Conservation (phyloP, 2,329 filamentous ascomycete species). For the Hypoxylon sp. region DNA sequence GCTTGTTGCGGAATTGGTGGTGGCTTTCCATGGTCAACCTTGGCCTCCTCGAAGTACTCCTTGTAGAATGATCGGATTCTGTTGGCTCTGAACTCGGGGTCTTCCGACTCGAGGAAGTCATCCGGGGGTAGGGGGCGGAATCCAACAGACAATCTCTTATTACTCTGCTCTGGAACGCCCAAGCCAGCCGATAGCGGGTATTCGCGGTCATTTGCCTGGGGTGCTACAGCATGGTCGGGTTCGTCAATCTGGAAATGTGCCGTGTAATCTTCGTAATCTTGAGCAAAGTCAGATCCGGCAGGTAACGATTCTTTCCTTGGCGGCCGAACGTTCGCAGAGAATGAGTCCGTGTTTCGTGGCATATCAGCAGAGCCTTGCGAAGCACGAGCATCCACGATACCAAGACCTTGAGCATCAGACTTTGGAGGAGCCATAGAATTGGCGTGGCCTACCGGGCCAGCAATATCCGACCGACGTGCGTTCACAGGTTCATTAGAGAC, state of each 20-base stretch:
- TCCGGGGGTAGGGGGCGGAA: slow-evolving; percentile 89
- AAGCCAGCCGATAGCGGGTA: slow-evolving; percentile 51
- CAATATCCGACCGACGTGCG: slow-evolving; percentile 31
- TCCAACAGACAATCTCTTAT: slow-evolving; percentile 70
- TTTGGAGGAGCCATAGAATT: slow-evolving; percentile 35
- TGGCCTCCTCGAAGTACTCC: slow-evolving; percentile 92
- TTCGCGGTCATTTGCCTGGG: slow-evolving; percentile 37
- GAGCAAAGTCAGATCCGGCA: slow-evolving; percentile 31
- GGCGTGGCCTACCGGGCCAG: slow-evolving; percentile 32
- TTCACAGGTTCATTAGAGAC: slow-evolving; percentile 37
- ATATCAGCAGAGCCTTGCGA: slow-evolving; percentile 35
- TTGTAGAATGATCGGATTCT: slow-evolving; percentile 99
- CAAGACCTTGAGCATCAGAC: slow-evolving; percentile 34
- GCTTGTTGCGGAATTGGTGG: slow-evolving; percentile 39
- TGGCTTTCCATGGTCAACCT: slow-evolving; percentile 38
- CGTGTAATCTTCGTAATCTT: slow-evolving; percentile 41
- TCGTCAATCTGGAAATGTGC: slow-evolving; percentile 40
- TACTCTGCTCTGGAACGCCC: slow-evolving; percentile 63
- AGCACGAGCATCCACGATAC: slow-evolving; percentile 37
- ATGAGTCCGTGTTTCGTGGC: slow-evolving; percentile 40
- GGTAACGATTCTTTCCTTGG: slow-evolving; percentile 48
- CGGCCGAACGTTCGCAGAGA: slow-evolving; percentile 46
- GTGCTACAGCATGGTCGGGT: slow-evolving; percentile 43
- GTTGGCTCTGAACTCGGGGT: slow-evolving; percentile 93
- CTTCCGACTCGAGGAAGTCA: slow-evolving; percentile 80